A percentile compares a stretch with the other conserved stretches of the same genome.
phyloP scores from a whole-genome alignment of 352 stramenopile genomes.

The Globisporangium irregulare region DNA sequence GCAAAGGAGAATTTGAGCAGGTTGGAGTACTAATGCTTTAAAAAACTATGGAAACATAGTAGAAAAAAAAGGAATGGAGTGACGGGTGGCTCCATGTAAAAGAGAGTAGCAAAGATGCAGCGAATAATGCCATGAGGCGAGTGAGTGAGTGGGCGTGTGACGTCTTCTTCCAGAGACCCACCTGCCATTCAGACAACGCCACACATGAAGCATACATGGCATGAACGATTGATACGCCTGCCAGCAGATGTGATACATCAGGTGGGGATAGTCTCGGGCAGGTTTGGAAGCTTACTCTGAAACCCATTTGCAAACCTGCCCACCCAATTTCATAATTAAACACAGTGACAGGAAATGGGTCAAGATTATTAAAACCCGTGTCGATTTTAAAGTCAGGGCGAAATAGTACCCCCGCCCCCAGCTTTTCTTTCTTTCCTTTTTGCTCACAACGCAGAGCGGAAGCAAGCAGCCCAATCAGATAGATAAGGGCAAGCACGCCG shows the following conservation, averaged over 20 bases:
- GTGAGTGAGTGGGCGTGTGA: too few species aligned
- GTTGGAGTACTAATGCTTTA: neutral
- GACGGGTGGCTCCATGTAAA: neutral
- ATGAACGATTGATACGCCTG: neutral
- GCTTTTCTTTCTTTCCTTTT: slow-evolving; percentile 8
- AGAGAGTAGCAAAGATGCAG: too few species aligned
- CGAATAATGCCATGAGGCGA: too few species aligned
- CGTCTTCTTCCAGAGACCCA: neutral
- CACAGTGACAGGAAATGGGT: neutral
- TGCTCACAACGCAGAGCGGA: neutral
- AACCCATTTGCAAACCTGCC: neutral
- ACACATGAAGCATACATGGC: neutral
- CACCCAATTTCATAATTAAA: neutral
- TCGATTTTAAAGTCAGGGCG: neutral
- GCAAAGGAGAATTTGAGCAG: neutral
- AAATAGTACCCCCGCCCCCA: neutral
- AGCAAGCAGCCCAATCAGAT: slow-evolving; percentile 2
- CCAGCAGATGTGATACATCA: neutral
- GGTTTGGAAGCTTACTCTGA: neutral
- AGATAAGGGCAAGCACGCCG: neutral
- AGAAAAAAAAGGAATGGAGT: neutral
- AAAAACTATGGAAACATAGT: neutral
- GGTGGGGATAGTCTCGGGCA: neutral
- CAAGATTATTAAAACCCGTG: neutral
- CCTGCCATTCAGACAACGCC: neutral